Percentiles rank a stretch among this genome's conserved stretches.
Conservation (phyloP, 139 green algal genomes). For the Pycnococcus provasolii region DNA sequence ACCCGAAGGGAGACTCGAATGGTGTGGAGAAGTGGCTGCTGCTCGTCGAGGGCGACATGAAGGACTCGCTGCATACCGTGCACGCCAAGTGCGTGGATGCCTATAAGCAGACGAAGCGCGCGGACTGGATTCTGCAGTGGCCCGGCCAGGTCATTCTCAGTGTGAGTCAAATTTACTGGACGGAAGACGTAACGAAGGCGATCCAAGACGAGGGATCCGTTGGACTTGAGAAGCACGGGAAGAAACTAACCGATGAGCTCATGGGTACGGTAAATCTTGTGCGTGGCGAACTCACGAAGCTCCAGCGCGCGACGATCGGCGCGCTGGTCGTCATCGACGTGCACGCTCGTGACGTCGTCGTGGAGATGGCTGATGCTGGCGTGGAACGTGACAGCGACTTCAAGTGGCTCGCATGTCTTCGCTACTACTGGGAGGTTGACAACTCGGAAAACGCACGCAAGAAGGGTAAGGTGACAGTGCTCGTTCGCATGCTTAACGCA, state of each 20-base stretch:
- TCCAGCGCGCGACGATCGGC: slow-evolving; percentile 50
- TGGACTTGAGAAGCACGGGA: slow-evolving; percentile 47
- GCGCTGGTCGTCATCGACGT: slow-evolving; percentile 58
- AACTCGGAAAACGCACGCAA: slow-evolving; percentile 24
- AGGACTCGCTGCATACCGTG: slow-evolving; percentile 50
- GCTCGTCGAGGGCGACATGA: slow-evolving; percentile 48
- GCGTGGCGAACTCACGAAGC: slow-evolving; percentile 43
- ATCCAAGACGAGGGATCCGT: slow-evolving; percentile 43
- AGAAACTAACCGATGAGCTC: slow-evolving; percentile 53
- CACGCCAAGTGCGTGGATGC: slow-evolving; percentile 42
- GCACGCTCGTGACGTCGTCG: slow-evolving; percentile 51
- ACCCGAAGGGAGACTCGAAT: slow-evolving; percentile 38
- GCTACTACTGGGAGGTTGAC: slow-evolving; percentile 64
- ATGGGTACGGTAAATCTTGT: slow-evolving; percentile 59
- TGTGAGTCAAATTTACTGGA: slow-evolving; percentile 62
- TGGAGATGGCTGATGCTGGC: slow-evolving; percentile 45
- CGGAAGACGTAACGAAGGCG: slow-evolving; percentile 52
- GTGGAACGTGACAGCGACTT: slow-evolving; percentile 57
- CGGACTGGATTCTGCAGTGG: slow-evolving; percentile 58
- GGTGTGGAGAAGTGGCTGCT: slow-evolving; percentile 51
- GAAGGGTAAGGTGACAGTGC: slow-evolving; percentile 10
- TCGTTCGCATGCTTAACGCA: slow-evolving; percentile 45
- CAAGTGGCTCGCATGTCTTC: slow-evolving; percentile 55
- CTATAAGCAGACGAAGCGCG: slow-evolving; percentile 39
- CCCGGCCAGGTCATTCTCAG: slow-evolving; percentile 60